These are phyloP conservation scores for Silene noctiflora DNA, from an alignment of 179 eudicot genomes.

Conservation along the genomic window DNA sequence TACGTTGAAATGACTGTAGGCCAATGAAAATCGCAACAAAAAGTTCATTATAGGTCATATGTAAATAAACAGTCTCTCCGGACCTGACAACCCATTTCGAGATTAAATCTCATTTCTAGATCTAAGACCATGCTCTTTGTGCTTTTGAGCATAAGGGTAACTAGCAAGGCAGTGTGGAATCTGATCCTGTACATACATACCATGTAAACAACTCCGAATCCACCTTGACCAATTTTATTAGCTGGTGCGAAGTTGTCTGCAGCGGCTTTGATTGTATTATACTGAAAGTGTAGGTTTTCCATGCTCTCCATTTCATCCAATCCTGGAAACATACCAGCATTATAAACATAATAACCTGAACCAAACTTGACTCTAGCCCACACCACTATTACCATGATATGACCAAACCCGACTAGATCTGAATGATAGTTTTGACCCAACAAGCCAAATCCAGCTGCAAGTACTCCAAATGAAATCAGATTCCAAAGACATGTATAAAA, in stretches of 20 bases:
- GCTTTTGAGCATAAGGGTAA: too few species aligned
- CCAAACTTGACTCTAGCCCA: neutral
- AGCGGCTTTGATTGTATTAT: slow-evolving; percentile 29
- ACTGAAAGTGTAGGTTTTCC: slow-evolving; percentile 29
- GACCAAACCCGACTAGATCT: too few species aligned
- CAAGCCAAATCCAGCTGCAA: too few species aligned
- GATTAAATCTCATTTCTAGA: too few species aligned
- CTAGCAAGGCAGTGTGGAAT: neutral
- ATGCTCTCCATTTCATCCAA: slow-evolving; percentile 25
- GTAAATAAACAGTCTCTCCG: too few species aligned
- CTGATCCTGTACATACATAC: slow-evolving; percentile 15
- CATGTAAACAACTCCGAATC: slow-evolving; percentile 50
- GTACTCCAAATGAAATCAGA: neutral
- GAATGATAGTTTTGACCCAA: too few species aligned
- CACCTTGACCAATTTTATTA: slow-evolving; percentile 41
- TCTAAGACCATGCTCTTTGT: too few species aligned
- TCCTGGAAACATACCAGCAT: slow-evolving; percentile 14
- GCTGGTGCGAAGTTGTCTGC: slow-evolving; percentile 35
- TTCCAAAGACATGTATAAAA: neutral
- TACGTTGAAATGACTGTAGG: too few species aligned
- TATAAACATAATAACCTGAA: neutral
- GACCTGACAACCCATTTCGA: too few species aligned
- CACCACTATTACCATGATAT: neutral
- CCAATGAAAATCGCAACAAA: too few species aligned
- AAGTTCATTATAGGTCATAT: too few species aligned